These are phyloP conservation scores for Mytilinidion resinicola DNA, from an alignment of 495 filamentous ascomycete genomes.

Conservation along the genomic window DNA sequence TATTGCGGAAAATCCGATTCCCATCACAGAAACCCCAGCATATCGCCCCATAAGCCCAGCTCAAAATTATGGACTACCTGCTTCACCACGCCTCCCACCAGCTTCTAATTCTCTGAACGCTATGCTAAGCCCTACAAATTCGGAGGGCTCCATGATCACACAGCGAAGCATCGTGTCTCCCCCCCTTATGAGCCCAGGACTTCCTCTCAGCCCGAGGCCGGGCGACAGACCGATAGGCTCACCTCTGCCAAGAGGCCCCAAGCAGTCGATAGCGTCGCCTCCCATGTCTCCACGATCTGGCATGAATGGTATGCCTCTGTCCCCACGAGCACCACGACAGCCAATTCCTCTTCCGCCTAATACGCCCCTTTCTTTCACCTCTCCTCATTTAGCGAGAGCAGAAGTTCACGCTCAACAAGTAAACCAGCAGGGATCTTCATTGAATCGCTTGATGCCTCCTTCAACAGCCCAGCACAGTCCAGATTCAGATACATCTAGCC, in stretches of 20 bases:
- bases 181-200: constrained; percentile 72
- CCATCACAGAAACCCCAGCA: neutral
- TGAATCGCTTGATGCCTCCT: constrained; percentile 24
- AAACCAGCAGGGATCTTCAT: constrained; percentile 14
- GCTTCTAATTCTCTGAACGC: constrained; percentile 24
- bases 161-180: constrained; percentile 40
- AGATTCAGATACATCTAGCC: constrained; percentile 30
- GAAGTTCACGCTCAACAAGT: constrained; percentile 18
- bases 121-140: constrained; percentile 27
- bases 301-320: constrained; percentile 51
- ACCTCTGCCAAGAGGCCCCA: constrained; percentile 60
- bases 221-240: constrained; percentile 65
- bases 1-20: neutral
- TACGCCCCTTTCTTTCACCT: constrained; percentile 53
- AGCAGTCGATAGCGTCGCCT: constrained; percentile 53
- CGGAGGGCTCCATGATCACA: constrained; percentile 30
- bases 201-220: constrained; percentile 87
- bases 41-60: constrained; percentile 14
- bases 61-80: constrained; percentile 15
- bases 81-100: constrained; percentile 24
- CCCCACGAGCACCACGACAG: constrained; percentile 62
- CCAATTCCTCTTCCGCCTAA: constrained; percentile 59
- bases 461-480: constrained; percentile 30
- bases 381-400: constrained; percentile 36
- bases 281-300: constrained; percentile 58